Conservation (phyloP, 768 basidiomycete genomes). For the Strobilomyces echinocephalus region DNA sequence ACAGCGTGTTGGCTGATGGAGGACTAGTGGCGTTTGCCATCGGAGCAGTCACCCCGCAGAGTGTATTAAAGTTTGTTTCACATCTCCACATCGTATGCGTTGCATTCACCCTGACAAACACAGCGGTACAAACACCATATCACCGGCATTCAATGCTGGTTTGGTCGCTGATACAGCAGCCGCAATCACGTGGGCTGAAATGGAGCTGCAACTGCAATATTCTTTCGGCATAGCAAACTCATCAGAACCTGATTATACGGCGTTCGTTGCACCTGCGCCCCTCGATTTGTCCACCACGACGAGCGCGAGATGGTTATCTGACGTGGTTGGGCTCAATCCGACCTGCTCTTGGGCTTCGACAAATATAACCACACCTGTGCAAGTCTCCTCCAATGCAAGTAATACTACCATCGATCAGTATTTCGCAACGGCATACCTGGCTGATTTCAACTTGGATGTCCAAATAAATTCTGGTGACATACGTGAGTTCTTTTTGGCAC, state of each 20-base stretch:
- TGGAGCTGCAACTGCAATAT: constrained; percentile 23
- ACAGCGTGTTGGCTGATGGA: constrained; percentile 20
- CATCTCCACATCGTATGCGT: not conserved
- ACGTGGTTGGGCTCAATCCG: constrained; percentile 26
- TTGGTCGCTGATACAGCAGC: constrained; percentile 15
- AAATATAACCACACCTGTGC: constrained; percentile 17
- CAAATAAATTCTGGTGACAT: not conserved
- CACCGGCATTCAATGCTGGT: constrained; percentile 2
- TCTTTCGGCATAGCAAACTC: constrained; percentile 14
- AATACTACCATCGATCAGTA: not conserved
- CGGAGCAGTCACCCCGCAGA: constrained; percentile 20
- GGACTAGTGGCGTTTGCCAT: constrained; percentile 21
- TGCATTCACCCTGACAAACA: not conserved
- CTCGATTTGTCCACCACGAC: constrained; percentile 13
- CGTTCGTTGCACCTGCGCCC: constrained; percentile 21
- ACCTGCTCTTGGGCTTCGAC: constrained; percentile 27
- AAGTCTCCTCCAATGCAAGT: constrained; percentile 10
- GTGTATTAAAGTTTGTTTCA: constrained; percentile 22
- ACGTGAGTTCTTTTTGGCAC: constrained; percentile 6
- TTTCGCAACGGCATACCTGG: constrained; percentile 14
- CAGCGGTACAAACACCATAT: not conserved
- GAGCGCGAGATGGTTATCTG: constrained; percentile 25
- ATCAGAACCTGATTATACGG: constrained; percentile 13
- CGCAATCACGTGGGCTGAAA: constrained; percentile 23
- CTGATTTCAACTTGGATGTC: constrained; percentile 18